phyloP scores from a whole-genome alignment of 305 asterid species.

The Fraxinus platypoda region DNA sequence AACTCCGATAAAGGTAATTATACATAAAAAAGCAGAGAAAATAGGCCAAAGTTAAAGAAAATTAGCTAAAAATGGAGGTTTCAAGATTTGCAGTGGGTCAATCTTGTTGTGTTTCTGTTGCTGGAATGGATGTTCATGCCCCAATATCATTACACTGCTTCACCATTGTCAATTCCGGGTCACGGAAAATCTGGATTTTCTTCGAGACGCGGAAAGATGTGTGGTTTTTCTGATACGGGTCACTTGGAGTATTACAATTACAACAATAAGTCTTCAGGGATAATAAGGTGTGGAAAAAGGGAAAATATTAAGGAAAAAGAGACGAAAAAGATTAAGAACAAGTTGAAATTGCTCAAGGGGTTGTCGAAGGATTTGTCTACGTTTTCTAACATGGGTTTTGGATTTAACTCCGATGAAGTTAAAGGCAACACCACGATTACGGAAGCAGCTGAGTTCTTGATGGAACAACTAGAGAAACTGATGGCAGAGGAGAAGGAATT shows the following conservation, averaged over 20 bases:
- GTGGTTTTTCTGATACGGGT: conserved; percentile 49
- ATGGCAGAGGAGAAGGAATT: no score
- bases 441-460: conserved; percentile 57
- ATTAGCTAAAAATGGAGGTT: conserved; percentile 30
- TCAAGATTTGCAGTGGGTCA: conserved; percentile 32
- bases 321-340: conserved; percentile 47
- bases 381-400: conserved; percentile 53
- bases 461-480: no score
- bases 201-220: conserved; percentile 20
- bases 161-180: neutral
- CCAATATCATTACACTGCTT: neutral
- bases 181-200: neutral
- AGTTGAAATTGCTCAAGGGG: conserved; percentile 63
- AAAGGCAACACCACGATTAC: conserved; percentile 41
- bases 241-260: conserved; percentile 48
- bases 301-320: conserved; percentile 29
- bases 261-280: conserved; percentile 2
- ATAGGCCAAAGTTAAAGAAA: neutral
- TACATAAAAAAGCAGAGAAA: neutral
- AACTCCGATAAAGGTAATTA: neutral
- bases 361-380: conserved; percentile 47
- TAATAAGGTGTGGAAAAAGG: conserved; percentile 28
- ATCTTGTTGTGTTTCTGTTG: conserved; percentile 20
- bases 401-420: conserved; percentile 49
- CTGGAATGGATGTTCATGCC: neutral